These are phyloP conservation scores for Colletotrichum tropicicola DNA, from an alignment of 2,329 filamentous ascomycete species.

Conservation along the genomic window DNA sequence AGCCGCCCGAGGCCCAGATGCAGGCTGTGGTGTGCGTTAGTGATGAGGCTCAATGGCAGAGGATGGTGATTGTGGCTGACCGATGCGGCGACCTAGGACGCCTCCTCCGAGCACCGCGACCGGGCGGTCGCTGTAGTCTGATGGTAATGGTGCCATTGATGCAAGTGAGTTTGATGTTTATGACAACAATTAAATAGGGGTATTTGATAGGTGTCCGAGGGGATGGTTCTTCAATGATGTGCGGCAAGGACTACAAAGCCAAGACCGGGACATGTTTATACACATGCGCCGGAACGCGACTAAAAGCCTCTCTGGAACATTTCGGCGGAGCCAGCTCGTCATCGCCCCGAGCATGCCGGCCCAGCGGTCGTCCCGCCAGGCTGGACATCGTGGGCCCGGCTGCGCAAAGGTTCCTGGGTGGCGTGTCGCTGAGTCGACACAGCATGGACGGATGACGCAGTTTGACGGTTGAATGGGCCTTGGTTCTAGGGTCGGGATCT, in stretches of 20 bases:
- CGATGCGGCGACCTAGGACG: conserved; percentile 51
- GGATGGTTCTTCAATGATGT: too few relatives aligned
- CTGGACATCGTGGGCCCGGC: conserved; percentile 7
- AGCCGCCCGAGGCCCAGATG: conserved; percentile 51
- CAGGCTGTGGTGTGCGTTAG: conserved; percentile 33
- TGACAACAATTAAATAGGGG: neutral
- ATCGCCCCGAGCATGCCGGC: conserved; percentile 1
- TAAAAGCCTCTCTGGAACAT: conserved; percentile 1
- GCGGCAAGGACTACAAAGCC: neutral
- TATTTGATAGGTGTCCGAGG: neutral
- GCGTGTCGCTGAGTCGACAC: neutral
- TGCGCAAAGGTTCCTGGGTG: neutral
- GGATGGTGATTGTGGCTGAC: neutral
- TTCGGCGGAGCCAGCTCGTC: conserved; percentile 1
- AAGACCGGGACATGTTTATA: neutral
- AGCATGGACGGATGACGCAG: conserved; percentile 10
- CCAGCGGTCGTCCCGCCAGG: neutral
- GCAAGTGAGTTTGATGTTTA: neutral
- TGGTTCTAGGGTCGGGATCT: neutral
- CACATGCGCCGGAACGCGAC: neutral
- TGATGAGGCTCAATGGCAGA: too few relatives aligned
- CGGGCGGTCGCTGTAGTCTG: conserved; percentile 37
- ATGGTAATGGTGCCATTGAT: conserved; percentile 33
- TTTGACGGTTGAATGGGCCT: neutral
- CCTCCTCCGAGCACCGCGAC: conserved; percentile 51